A percentile compares a stretch with the other conserved stretches of the same genome.
phyloP scores from a whole-genome alignment of 345 rosid species.

The Aurinia saxatilis region DNA sequence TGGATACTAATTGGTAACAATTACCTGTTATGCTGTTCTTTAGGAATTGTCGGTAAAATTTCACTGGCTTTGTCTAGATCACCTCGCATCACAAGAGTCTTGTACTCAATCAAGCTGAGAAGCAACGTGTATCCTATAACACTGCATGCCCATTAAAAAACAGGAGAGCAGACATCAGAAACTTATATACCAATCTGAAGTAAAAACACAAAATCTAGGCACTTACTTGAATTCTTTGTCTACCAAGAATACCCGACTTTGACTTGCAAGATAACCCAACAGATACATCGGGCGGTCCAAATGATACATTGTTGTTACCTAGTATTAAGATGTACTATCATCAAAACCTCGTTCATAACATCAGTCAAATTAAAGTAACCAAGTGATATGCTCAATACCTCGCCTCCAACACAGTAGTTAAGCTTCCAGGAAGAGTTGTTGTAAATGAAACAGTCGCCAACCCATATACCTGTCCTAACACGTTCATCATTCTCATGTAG shows the following conservation, averaged over 20 bases:
- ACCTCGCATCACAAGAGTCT: constrained; percentile 96
- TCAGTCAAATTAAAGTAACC: background rate
- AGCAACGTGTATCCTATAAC: constrained; percentile 79
- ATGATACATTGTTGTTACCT: constrained; percentile 99
- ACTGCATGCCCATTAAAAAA: constrained; percentile 33
- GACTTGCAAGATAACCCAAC: constrained; percentile 94
- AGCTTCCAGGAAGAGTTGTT: constrained; percentile 98
- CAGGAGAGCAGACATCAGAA: constrained; percentile 5
- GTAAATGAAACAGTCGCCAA: constrained; percentile 99
- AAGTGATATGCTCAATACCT: constrained; percentile 46
- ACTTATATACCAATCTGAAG: constrained; percentile 8
- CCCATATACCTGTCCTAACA: constrained; percentile 98
- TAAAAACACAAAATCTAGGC: background rate
- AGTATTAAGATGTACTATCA: constrained; percentile 5
- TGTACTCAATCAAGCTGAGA: constrained; percentile 88
- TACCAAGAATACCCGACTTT: constrained; percentile 93
- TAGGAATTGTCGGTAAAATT: constrained; percentile 77
- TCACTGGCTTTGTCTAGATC: constrained; percentile 74
- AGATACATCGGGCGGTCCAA: constrained; percentile 99
- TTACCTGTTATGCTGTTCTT: constrained; percentile 82
- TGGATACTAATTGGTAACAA: background rate
- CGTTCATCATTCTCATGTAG: constrained; percentile 98
- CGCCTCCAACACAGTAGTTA: constrained; percentile 99
- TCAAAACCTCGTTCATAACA: background rate
- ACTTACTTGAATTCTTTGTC: constrained; percentile 99